Evolutionary conservation across 345 rosid genomes (phyloP).

Genomic region (Gossypium anomalum): DNA sequence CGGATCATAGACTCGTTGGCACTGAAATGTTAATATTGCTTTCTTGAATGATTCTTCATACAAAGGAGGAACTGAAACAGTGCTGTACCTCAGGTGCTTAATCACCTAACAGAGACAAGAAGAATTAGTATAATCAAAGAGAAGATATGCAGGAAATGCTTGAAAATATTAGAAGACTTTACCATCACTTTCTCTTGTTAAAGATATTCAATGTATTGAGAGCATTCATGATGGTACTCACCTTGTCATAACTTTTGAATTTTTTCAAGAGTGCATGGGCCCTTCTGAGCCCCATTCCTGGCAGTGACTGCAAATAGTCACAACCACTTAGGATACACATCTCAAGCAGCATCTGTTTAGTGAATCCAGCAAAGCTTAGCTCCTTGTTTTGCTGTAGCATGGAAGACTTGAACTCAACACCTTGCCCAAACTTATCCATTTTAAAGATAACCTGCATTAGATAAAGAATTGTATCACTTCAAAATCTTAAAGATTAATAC

Average conservation of each 20-base stretch:
- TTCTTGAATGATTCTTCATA: slow-evolving; percentile 85
- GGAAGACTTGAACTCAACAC: slow-evolving; percentile 69
- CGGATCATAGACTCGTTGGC: slow-evolving; percentile 89
- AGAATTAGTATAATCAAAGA: not conserved
- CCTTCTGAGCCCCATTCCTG: slow-evolving; percentile 94
- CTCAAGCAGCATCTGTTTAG: slow-evolving; percentile 83
- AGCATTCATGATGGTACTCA: slow-evolving; percentile 23
- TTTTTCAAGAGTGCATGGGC: slow-evolving; percentile 79
- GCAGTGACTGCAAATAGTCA: slow-evolving; percentile 85
- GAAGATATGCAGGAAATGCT: not conserved
- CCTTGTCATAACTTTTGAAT: slow-evolving; percentile 83
- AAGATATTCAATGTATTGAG: not conserved
- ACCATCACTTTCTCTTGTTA: not conserved
- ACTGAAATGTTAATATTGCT: slow-evolving; percentile 83
- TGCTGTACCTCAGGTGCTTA: slow-evolving; percentile 81
- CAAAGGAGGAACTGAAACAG: slow-evolving; percentile 65
- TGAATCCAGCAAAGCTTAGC: slow-evolving; percentile 62
- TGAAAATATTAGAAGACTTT: not conserved
- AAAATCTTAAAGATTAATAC: slow-evolving; percentile 1
- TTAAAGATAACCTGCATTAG: slow-evolving; percentile 69
- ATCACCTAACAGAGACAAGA: slow-evolving; percentile 48
- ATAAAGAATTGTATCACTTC: slow-evolving; percentile 5
- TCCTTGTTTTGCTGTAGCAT: slow-evolving; percentile 66
- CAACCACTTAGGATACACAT: slow-evolving; percentile 99
- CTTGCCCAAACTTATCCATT: slow-evolving; percentile 97